Conservation (phyloP, 148 eudicot species). For the Bassia scoparia region DNA sequence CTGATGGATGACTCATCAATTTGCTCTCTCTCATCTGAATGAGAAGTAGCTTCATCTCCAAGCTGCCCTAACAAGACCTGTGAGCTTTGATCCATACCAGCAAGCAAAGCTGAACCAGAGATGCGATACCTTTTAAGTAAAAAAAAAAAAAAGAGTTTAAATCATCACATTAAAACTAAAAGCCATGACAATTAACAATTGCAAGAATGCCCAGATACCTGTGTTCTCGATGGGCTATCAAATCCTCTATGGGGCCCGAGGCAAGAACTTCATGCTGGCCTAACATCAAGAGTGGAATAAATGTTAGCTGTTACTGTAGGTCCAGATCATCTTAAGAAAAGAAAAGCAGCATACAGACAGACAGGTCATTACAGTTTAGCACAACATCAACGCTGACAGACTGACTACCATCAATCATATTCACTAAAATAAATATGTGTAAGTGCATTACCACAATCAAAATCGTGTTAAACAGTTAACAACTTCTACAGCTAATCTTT, state of each 20-base stretch:
- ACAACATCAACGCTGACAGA: too few species aligned
- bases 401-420: too few species aligned
- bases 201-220: constrained; percentile 43
- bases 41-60: constrained; percentile 41
- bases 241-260: constrained; percentile 98
- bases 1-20: constrained; percentile 46
- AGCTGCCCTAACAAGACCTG: constrained; percentile 42
- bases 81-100: constrained; percentile 94
- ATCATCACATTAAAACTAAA: constrained; percentile 9
- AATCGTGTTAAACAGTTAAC: too few species aligned
- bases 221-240: constrained; percentile 98
- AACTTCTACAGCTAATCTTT: too few species aligned
- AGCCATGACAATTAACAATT: constrained; percentile 16
- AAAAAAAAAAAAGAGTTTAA: background rate
- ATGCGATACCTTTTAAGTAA: constrained; percentile 73
- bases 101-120: constrained; percentile 91
- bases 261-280: constrained; percentile 99
- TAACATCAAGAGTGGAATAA: constrained; percentile 26
- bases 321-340: constrained; percentile 2
- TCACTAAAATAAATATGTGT: too few species aligned
- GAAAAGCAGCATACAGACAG: background rate
- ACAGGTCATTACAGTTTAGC: background rate
- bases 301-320: constrained; percentile 1
- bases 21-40: constrained; percentile 49
- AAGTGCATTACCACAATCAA: too few species aligned